phyloP scores from a whole-genome alignment of 2,329 filamentous ascomycete species.

The Colletotrichum sp. region DNA sequence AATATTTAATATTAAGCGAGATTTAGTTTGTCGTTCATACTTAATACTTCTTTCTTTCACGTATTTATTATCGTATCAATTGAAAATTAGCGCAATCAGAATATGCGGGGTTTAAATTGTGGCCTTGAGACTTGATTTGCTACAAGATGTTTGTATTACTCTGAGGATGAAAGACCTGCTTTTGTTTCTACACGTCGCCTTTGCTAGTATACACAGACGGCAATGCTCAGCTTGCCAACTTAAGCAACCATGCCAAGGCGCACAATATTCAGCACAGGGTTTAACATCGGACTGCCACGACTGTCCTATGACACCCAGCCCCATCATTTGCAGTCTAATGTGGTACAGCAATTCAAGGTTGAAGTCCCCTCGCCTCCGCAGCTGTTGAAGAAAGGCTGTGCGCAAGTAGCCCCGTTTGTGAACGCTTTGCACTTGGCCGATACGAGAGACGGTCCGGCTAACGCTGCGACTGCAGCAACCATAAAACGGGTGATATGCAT shows the following conservation, averaged over 20 bases:
- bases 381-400: background rate
- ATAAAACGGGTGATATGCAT: background rate
- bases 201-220: background rate
- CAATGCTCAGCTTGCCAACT: background rate
- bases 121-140: too few relatives aligned
- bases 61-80: too few relatives aligned
- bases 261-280: background rate
- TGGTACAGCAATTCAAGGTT: background rate
- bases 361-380: background rate
- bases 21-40: too few relatives aligned
- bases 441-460: background rate
- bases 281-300: background rate
- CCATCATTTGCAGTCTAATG: rapidly evolving
- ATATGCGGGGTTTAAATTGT: too few relatives aligned
- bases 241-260: background rate
- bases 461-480: background rate
- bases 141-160: too few relatives aligned
- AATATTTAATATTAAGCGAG: too few relatives aligned
- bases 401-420: rapidly evolving
- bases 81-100: too few relatives aligned
- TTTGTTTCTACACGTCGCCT: background rate
- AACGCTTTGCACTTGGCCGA: background rate
- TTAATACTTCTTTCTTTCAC: too few relatives aligned
- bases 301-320: background rate
- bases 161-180: background rate